Conservation (phyloP, 139 green algal genomes). For the Limnomonas spitsbergensis region DNA sequence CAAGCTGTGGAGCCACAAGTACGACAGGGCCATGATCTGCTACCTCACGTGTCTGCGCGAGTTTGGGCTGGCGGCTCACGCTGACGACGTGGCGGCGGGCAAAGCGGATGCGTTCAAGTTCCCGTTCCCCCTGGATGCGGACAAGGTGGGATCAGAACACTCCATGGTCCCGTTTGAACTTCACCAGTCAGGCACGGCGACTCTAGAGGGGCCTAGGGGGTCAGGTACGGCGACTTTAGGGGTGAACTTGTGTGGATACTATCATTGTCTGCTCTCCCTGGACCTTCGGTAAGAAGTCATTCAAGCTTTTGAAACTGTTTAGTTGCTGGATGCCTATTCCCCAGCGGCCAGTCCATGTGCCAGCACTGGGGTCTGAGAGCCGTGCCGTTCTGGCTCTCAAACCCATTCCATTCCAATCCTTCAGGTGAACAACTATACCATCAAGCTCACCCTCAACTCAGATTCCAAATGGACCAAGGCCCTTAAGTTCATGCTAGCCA, state of each 20-base stretch:
- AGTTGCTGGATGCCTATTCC: too few species aligned
- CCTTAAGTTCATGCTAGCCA: constrained; percentile 68
- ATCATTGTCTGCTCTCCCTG: not conserved
- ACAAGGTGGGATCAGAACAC: constrained; percentile 49
- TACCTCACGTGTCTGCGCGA: constrained; percentile 83
- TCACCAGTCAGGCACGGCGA: too few species aligned
- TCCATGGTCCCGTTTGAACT: too few species aligned
- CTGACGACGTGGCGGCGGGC: not conserved
- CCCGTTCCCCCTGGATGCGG: constrained; percentile 81
- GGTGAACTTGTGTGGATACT: not conserved
- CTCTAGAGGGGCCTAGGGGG: not conserved
- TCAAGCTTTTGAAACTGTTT: too few species aligned
- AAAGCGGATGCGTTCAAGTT: constrained; percentile 63
- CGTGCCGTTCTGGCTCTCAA: too few species aligned
- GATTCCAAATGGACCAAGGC: constrained; percentile 90
- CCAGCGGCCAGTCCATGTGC: too few species aligned
- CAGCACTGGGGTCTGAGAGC: too few species aligned
- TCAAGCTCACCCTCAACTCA: constrained; percentile 81
- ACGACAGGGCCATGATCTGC: constrained; percentile 78
- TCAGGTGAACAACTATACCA: constrained; percentile 73
- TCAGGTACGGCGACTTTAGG: not conserved
- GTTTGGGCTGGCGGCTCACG: constrained; percentile 61
- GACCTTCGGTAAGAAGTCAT: not conserved
- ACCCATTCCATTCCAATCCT: not conserved
- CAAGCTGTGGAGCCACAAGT: constrained; percentile 77